Evolutionary conservation across 2,329 filamentous ascomycete species (phyloP), one percentile per base, ranked within the genome.

Genomic region (Aspergillus pseudotamarii): DNA sequence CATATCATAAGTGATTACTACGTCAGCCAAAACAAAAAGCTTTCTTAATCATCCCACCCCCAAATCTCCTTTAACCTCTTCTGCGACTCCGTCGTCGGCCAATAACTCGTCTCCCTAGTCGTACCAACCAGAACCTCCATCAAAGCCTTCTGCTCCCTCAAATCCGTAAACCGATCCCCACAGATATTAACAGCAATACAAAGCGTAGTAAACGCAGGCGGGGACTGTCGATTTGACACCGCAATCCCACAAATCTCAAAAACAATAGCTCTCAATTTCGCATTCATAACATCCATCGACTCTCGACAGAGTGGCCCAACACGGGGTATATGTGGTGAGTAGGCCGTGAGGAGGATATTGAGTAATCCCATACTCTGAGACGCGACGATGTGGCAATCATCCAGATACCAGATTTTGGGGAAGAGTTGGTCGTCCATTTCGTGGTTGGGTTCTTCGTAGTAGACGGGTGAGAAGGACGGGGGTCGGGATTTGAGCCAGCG

Each of bases 171-270:
- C 23, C 58, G 23, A 11, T 55, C 50, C 8, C 48, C 48, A 2
- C 48, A 60, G 21, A 46, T 34, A 26, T 41, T 45, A 51, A 60
- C 46, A 6, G 50, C 50, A 28, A 53, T 41, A 8, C 32, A 60
- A 3, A 48, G 28, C 9, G 66, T 65, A 16, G 68, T 54, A 34
- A 66, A 48, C 16, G 65, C 65, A 19, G 65, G 64, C 8, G 65
- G 63, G 14, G 61, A 63, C 57, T 67, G 65, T 3, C 65, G 64
- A 53, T 71, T 71, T 16, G 68, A 69, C 34, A 66, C n/a, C n/a
- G 62, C 68, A 16, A 65, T 65, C 6, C 68, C 69, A 46, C 68
- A 70, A 12, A 69, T 65, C 48, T 66, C 61, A 36, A 65, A 26
- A 19, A 70, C 66, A 2, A 45, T 66, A 6, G 63, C 51, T 38